phyloP scores from a whole-genome alignment of 441 rosid species.

The Cnidoscolus chayamansa region DNA sequence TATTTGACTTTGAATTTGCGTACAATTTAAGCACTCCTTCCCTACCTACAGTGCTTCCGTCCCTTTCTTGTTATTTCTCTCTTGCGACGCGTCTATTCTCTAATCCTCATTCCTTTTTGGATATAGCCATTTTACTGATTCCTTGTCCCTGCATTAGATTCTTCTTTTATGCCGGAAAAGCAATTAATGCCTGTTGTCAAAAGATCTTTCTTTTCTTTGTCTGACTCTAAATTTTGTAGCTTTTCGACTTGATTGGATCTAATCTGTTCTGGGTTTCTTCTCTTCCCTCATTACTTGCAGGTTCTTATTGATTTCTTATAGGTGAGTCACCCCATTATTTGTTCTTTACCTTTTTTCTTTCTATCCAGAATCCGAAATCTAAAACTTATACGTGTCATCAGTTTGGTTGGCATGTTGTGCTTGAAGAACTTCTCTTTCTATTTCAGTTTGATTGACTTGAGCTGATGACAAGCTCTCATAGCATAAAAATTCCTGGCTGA shows the following conservation, averaged over 20 bases:
- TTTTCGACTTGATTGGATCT: constrained; percentile 45
- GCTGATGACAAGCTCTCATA: constrained; percentile 23
- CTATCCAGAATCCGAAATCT: constrained; percentile 24
- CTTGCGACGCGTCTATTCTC: background rate
- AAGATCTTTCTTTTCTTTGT: constrained; percentile 19
- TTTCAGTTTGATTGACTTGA: constrained; percentile 22
- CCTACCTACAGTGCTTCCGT: constrained; percentile 28
- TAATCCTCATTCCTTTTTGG: background rate
- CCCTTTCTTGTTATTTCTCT: constrained; percentile 20
- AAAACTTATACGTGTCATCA: constrained; percentile 28
- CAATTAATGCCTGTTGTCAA: constrained; percentile 6
- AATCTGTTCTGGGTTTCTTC: constrained; percentile 49
- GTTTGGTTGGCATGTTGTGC: constrained; percentile 35
- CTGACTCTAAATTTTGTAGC: constrained; percentile 23
- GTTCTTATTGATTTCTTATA: constrained; percentile 29
- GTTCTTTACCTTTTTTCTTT: constrained; percentile 19
- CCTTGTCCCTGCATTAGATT: constrained; percentile 12
- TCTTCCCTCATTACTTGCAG: constrained; percentile 31
- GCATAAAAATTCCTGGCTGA: constrained; percentile 40
- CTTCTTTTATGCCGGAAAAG: constrained; percentile 4
- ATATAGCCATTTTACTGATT: constrained; percentile 11
- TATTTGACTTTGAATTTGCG: constrained; percentile 54
- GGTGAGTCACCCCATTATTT: constrained; percentile 39
- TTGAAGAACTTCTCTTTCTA: constrained; percentile 33
- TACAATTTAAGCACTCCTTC: constrained; percentile 36